Conservation (phyloP, 2,329 filamentous ascomycete species). For the Xylariaceae sp. region DNA sequence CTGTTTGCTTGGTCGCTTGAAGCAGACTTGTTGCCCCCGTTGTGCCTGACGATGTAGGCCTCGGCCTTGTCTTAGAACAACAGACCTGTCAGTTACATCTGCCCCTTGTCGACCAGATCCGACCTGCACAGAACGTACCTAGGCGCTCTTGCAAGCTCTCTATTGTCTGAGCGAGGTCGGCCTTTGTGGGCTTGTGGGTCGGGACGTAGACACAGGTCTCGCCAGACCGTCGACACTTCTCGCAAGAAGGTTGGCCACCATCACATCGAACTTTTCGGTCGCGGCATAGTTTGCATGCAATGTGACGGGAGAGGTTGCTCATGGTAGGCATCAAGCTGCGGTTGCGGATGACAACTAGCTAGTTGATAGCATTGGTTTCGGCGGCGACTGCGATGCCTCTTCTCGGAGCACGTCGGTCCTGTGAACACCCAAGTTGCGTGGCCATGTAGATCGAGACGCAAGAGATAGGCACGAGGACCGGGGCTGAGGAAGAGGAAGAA, state of each 20-base stretch:
- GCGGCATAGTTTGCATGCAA: slow-evolving; percentile 15
- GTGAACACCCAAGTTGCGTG: not conserved
- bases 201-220: slow-evolving; percentile 18
- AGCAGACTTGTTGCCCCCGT: slow-evolving; percentile 7
- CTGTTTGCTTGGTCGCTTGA: no score
- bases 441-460: not conserved
- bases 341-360: not conserved
- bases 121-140: slow-evolving; percentile 11
- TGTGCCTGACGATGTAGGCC: slow-evolving; percentile 14
- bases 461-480: no score
- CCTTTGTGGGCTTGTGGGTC: slow-evolving; percentile 16
- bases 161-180: slow-evolving; percentile 16
- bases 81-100: slow-evolving; percentile 8
- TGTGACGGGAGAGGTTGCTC: slow-evolving; percentile 18
- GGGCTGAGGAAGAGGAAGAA: no score
- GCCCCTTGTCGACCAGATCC: no score
- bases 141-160: slow-evolving; percentile 18
- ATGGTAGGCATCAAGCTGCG: slow-evolving; percentile 5
- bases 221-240: slow-evolving; percentile 16
- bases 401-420: not conserved
- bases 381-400: not conserved
- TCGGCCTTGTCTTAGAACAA: slow-evolving; percentile 14
- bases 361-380: not conserved
- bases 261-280: slow-evolving; percentile 5
- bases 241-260: slow-evolving; percentile 13